Conservation (phyloP, 164 flowering plant genomes). For the Stephania japonica region DNA sequence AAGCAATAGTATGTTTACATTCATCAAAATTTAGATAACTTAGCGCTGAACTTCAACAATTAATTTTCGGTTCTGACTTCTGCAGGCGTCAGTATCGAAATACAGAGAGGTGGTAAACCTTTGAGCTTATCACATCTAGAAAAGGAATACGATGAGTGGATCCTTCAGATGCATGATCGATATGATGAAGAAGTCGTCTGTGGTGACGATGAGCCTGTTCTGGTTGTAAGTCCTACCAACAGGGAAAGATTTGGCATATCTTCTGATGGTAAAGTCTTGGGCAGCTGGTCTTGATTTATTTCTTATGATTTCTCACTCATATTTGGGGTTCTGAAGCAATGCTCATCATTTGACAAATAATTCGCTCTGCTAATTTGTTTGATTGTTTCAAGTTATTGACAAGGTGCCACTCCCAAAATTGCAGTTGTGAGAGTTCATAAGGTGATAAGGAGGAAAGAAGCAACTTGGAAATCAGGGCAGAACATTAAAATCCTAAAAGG, state of each 20-base stretch:
- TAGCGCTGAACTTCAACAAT: background rate
- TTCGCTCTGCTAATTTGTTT: background rate
- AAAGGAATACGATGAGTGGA: conserved; percentile 52
- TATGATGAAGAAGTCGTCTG: conserved; percentile 49
- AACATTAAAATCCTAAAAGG: conserved; percentile 60
- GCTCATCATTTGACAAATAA: background rate
- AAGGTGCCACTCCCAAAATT: background rate
- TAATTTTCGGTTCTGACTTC: conserved; percentile 1
- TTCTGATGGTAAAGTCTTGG: conserved; percentile 35
- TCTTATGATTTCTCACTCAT: background rate
- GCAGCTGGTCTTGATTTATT: background rate
- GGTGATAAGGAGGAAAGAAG: conserved; percentile 44
- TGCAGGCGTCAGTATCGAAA: conserved; percentile 33
- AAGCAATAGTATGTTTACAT: conserved; percentile 25
- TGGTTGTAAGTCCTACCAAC: conserved; percentile 34
- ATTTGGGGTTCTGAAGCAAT: background rate
- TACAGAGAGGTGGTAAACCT: conserved; percentile 28
- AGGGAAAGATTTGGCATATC: conserved; percentile 41
- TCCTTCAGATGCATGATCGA: conserved; percentile 45
- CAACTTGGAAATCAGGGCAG: conserved; percentile 56
- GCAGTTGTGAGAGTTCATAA: conserved; percentile 62
- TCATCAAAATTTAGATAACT: background rate
- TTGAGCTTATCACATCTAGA: conserved; percentile 34
- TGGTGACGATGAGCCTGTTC: conserved; percentile 46
- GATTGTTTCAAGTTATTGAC: background rate